Evolutionary conservation across 164 flowering plant species (phyloP).

Genomic region (Litsea cubeba): DNA sequence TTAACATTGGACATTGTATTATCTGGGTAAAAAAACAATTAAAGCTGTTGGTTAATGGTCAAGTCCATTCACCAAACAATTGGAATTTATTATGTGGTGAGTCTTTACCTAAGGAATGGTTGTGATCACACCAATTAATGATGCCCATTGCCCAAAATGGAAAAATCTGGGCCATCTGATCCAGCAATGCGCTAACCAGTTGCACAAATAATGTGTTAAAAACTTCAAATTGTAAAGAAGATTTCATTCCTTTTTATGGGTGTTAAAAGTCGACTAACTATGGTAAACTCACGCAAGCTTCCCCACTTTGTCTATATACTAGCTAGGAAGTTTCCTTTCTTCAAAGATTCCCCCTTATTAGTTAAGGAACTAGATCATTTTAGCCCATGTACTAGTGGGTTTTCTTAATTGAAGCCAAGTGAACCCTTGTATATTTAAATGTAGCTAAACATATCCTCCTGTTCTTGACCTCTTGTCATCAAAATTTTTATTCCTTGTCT

Average conservation of each 20-base stretch:
- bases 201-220: background rate
- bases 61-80: no score
- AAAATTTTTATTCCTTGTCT: slow-evolving; percentile 1
- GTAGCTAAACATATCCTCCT: slow-evolving; percentile 2
- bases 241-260: background rate
- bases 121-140: no score
- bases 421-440: background rate
- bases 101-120: no score
- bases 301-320: slow-evolving; percentile 11
- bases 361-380: background rate
- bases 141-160: no score
- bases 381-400: background rate
- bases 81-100: no score
- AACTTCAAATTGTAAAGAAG: no score
- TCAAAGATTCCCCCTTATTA: slow-evolving; percentile 14
- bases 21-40: no score
- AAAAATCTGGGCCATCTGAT: background rate
- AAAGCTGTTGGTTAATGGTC: no score
- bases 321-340: slow-evolving; percentile 11
- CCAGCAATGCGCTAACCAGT: background rate
- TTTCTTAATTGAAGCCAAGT: background rate
- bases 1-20: no score
- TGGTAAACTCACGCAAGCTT: slow-evolving; percentile 6
- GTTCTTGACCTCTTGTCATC: slow-evolving; percentile 14
- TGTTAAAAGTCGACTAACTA: background rate